phyloP scores from a whole-genome alignment of 441 rosid species.

The Pelargonium australe region DNA sequence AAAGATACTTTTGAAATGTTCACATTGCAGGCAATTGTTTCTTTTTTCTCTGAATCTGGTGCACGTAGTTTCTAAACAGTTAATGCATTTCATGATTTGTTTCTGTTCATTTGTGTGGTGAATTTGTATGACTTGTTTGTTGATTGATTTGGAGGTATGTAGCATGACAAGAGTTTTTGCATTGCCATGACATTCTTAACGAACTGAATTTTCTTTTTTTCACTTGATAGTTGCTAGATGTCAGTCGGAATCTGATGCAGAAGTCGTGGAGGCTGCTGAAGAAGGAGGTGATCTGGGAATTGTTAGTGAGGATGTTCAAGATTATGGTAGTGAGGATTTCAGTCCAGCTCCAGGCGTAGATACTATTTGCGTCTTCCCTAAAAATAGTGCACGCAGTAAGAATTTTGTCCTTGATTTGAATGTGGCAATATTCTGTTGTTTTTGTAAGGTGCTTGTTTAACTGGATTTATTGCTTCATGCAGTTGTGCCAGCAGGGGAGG shows the following conservation, averaged over 20 bases:
- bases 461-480: conserved; percentile 17
- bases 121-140: conserved; percentile 6
- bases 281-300: conserved; percentile 62
- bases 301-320: conserved; percentile 70
- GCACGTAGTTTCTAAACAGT: too few species aligned
- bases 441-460: not conserved
- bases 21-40: too few species aligned
- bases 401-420: not conserved
- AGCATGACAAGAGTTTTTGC: not conserved
- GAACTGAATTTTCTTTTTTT: conserved; percentile 4
- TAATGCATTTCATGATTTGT: not conserved
- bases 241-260: conserved; percentile 59
- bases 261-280: conserved; percentile 41
- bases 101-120: not conserved
- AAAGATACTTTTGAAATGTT: too few species aligned
- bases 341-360: conserved; percentile 70
- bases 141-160: not conserved
- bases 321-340: conserved; percentile 50
- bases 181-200: not conserved
- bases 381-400: conserved; percentile 68
- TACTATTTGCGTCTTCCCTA: conserved; percentile 71
- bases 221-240: conserved; percentile 57
- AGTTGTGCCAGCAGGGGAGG: conserved; percentile 92
- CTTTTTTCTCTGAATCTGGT: too few species aligned
- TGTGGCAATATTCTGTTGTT: not conserved